Percentiles rank a stretch among this genome's conserved stretches.
These are phyloP conservation scores for Zopfia rhizophila DNA, from an alignment of 2,329 filamentous ascomycete genomes.

Conservation along the genomic window DNA sequence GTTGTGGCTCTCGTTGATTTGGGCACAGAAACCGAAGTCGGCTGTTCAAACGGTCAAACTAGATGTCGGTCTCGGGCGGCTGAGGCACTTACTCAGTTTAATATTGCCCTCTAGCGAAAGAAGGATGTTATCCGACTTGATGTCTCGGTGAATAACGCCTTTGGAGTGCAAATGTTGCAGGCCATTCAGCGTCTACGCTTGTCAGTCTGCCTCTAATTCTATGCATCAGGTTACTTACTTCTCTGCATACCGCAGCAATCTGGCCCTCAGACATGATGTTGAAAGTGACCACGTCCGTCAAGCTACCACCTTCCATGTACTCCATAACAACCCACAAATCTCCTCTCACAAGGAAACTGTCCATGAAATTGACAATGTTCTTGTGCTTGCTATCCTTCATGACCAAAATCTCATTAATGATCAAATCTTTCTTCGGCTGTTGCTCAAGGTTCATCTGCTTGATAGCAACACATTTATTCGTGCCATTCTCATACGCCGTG, in stretches of 20 bases:
- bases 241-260: conserved; percentile 93
- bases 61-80: neutral
- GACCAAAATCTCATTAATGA: conserved; percentile 98
- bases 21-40: conserved; percentile 98
- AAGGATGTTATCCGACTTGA: conserved; percentile 98
- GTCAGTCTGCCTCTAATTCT: conserved; percentile 20
- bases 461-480: conserved; percentile 91
- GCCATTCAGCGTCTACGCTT: conserved; percentile 78
- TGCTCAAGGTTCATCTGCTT: conserved; percentile 99
- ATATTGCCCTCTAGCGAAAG: conserved; percentile 94
- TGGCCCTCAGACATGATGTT: conserved; percentile 99
- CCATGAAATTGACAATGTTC: conserved; percentile 99
- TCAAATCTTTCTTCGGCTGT: conserved; percentile 98
- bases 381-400: conserved; percentile 99
- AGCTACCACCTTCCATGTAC: conserved; percentile 97
- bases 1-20: conserved; percentile 96
- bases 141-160: conserved; percentile 97
- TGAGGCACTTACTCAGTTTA: conserved; percentile 81
- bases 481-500: conserved; percentile 85
- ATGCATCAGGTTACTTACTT: conserved; percentile 61
- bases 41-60: conserved; percentile 62
- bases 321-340: conserved; percentile 99
- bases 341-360: conserved; percentile 88
- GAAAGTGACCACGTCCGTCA: conserved; percentile 98
- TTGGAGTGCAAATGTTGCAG: conserved; percentile 97